Evolutionary conservation across 345 rosid genomes (phyloP), one percentile per base, ranked within the genome.

Genomic region (Citrus trifoliata): DNA sequence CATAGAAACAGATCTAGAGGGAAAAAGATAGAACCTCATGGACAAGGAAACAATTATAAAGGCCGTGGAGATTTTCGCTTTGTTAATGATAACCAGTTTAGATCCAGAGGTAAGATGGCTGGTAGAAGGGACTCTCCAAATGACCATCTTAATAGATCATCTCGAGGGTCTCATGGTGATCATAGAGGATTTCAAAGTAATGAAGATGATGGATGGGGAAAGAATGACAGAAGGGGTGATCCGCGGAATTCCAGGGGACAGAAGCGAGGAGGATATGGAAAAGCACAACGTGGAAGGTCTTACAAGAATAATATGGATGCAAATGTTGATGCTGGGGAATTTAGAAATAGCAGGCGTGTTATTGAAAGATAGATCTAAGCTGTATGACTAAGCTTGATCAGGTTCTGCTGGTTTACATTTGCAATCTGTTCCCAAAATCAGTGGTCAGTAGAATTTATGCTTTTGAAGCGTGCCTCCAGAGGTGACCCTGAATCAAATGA

Each of bases 301-400:
- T 27, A 7, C 22, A 82, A 71, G 67, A 51, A 76, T 42, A 35
- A 80, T 27, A 55, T 21, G 63, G 81, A 71, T 38, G 76, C 18
- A 51, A 84, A 81, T 14, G 24, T 13, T 5, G 78, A 62, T 75
- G 46, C 74, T 30, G 78, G 85, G 32, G 92, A 86, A 67, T 85
- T 87, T 73, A 85, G 75, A 63, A 91, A 90, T 73, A 85, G 86
- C 35, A 83, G 92, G 48, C 85, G 91, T 8, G 88, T 91, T 56
- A 91, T 88, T 62, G 90, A 87, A 77, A 86, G 94, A 81, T 91
- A 75, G 76, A 66, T 12, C 7, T 21, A 10, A 69, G 27, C 28
- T 9, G 6, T n/a, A 24, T 24, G 48, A 48, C 46, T 51, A 18
- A n/a, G 14, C 16, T 38, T 10, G 58, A 40, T 58, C 9, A 46